phyloP scores from a whole-genome alignment of 768 basidiomycete species.

The Udeniomyces megalosporus region DNA sequence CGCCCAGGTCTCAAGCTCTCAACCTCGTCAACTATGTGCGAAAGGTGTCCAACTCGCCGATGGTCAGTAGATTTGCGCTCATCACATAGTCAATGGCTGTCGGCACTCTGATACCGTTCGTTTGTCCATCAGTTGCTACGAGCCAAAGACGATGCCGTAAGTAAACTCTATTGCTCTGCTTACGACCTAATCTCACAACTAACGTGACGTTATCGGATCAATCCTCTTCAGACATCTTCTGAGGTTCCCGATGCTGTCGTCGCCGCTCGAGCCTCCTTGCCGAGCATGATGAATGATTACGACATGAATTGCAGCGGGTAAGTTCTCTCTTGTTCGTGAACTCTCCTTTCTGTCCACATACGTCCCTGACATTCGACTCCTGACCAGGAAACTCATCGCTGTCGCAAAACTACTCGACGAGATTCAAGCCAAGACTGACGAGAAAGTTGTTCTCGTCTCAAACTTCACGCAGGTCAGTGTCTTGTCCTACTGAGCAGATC shows the following conservation, averaged over 20 bases:
- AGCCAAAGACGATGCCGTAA: too few species aligned
- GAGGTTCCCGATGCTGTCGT: neutral
- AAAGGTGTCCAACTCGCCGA: slow-evolving; percentile 86
- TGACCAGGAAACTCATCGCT: slow-evolving; percentile 54
- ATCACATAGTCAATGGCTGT: too few species aligned
- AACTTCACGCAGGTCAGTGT: slow-evolving; percentile 51
- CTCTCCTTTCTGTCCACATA: neutral
- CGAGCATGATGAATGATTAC: slow-evolving; percentile 6
- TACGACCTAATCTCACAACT: too few species aligned
- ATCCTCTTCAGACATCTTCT: neutral
- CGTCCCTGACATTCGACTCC: neutral
- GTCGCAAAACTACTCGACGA: slow-evolving; percentile 47
- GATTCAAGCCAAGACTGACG: slow-evolving; percentile 53
- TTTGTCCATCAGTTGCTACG: too few species aligned
- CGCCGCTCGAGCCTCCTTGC: slow-evolving; percentile 1
- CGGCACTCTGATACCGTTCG: too few species aligned
- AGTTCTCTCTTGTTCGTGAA: slow-evolving; percentile 15
- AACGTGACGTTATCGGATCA: neutral
- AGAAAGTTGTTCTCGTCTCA: slow-evolving; percentile 85
- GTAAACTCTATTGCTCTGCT: too few species aligned
- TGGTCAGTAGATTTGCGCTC: slow-evolving; percentile 34
- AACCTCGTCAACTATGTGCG: slow-evolving; percentile 47
- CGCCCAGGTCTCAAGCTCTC: neutral
- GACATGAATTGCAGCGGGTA: slow-evolving; percentile 69
- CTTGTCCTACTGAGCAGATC: neutral